Evolutionary conservation across 805 yeast species (phyloP).

Genomic region (Gaillardinia entomophila): DNA sequence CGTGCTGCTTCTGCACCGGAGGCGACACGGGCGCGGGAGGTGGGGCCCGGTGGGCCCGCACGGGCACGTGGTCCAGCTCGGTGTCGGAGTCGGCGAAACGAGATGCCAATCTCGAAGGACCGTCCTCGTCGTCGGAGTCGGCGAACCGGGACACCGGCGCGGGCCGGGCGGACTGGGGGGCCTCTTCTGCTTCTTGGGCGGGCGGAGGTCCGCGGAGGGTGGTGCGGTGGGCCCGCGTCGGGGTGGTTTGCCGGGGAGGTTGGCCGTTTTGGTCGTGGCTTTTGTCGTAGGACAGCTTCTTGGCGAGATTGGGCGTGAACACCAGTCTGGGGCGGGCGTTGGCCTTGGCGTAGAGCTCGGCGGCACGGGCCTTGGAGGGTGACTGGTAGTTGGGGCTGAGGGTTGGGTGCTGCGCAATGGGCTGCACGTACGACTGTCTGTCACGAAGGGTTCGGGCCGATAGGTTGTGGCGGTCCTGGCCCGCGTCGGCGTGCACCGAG

Average conservation of each 20-base stretch:
- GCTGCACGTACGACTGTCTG: constrained; percentile 25
- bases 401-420: constrained; percentile 36
- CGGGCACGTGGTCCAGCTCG: no score
- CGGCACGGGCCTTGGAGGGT: constrained; percentile 40
- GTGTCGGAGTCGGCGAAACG: constrained; percentile 9
- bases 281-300: constrained; percentile 56
- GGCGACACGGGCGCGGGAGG: neutral
- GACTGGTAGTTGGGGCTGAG: constrained; percentile 31
- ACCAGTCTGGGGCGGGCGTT: constrained; percentile 34
- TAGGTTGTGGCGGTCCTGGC: constrained; percentile 13
- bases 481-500: constrained; percentile 13
- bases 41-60: no score
- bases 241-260: neutral
- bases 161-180: constrained; percentile 1
- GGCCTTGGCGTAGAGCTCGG: constrained; percentile 50
- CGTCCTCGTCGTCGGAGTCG: constrained; percentile 25
- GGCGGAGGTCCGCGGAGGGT: constrained; percentile 5
- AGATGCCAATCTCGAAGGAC: neutral
- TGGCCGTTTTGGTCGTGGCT: constrained; percentile 19
- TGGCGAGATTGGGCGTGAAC: constrained; percentile 35
- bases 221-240: constrained; percentile 3
- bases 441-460: constrained; percentile 23
- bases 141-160: constrained; percentile 19
- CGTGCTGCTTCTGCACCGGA: neutral
- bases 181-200: neutral